Evolutionary conservation across 176 grass and related monocot genomes (phyloP).

Genomic region (Cymbopogon citratus): DNA sequence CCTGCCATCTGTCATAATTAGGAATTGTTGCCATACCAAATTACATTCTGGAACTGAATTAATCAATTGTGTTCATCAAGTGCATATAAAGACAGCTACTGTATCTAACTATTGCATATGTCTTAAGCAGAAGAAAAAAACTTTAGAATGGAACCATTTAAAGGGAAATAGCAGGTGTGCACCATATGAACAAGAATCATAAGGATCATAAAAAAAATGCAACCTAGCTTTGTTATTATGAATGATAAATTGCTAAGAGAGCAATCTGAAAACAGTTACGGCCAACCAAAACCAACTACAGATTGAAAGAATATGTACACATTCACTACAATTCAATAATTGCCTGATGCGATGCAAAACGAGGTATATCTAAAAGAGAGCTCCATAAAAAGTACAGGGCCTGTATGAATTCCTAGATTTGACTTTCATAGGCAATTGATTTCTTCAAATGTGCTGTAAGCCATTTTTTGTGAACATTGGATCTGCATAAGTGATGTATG

Average conservation of each 20-base stretch:
- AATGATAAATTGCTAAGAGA: background rate
- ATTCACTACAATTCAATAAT: background rate
- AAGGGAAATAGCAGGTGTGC: background rate
- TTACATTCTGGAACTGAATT: conserved; percentile 23
- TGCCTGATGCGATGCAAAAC: background rate
- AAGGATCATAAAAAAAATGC: background rate
- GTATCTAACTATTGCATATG: background rate
- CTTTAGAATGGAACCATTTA: background rate
- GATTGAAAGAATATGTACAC: background rate
- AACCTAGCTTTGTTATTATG: background rate
- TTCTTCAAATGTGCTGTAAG: too few relatives aligned
- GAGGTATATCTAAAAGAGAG: background rate
- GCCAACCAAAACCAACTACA: background rate
- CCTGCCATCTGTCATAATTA: conserved; percentile 96
- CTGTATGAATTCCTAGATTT: background rate
- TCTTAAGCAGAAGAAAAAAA: background rate
- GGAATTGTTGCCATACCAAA: conserved; percentile 54
- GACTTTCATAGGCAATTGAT: too few relatives aligned
- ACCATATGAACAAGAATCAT: background rate
- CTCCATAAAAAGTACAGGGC: conserved; percentile 5
- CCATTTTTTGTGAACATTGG: too few relatives aligned
- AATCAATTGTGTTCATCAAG: conserved; percentile 1
- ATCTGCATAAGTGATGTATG: too few relatives aligned
- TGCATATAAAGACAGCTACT: background rate
- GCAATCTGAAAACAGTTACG: background rate